Conservation (phyloP, 176 grass and related monocot species). For the Bonia amplexicaulis region DNA sequence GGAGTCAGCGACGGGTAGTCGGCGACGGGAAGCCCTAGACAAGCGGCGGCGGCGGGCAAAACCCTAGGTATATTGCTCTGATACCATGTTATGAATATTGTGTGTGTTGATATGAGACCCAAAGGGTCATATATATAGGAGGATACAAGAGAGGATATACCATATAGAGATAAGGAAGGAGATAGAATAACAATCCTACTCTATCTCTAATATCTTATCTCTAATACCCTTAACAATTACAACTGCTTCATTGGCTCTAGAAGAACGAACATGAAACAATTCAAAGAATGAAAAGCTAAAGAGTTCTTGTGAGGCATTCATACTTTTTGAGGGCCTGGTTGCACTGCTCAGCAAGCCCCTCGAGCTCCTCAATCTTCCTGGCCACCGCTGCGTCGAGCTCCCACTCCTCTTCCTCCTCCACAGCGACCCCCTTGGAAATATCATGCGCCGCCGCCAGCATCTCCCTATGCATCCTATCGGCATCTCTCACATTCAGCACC, state of each 20-base stretch:
- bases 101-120: no score
- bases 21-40: no score
- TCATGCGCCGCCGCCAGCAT: conserved; percentile 51
- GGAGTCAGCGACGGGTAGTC: no score
- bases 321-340: conserved; percentile 76
- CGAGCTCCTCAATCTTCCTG: conserved; percentile 53
- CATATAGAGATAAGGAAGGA: no score
- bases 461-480: conserved; percentile 63
- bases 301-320: not conserved
- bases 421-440: conserved; percentile 24
- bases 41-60: no score
- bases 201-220: no score
- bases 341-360: conserved; percentile 45
- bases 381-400: conserved; percentile 52
- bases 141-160: no score
- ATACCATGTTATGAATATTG: no score
- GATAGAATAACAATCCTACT: no score
- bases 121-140: no score
- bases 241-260: not conserved
- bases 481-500: conserved; percentile 49
- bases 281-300: not conserved
- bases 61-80: no score
- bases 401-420: conserved; percentile 65
- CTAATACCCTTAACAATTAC: no score
- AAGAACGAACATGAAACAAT: not conserved